These are phyloP conservation scores for Paracoccidioides brasiliensis DNA, from an alignment of 2,329 filamentous ascomycete species.

Conservation along the genomic window DNA sequence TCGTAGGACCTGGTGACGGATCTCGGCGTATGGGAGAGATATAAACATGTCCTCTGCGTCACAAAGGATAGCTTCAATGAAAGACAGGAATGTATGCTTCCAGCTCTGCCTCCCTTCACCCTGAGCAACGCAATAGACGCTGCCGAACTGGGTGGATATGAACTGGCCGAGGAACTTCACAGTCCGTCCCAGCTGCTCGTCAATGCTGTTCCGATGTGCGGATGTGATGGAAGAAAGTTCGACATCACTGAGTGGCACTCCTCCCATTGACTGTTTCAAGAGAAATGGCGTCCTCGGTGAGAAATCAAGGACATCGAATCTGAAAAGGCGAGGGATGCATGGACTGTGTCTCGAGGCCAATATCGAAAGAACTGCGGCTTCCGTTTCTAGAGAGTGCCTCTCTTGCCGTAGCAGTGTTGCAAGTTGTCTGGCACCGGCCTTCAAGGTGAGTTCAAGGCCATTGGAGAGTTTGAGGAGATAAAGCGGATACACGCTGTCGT, in stretches of 20 bases:
- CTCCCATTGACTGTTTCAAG: conserved; percentile 25
- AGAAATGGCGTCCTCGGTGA: conserved; percentile 23
- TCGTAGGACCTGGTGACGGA: conserved; percentile 37
- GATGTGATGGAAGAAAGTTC: conserved; percentile 16
- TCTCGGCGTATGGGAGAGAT: conserved; percentile 42
- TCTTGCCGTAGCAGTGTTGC: conserved; percentile 30
- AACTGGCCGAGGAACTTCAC: conserved; percentile 34
- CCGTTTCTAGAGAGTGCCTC: conserved; percentile 26
- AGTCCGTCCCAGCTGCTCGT: conserved; percentile 24
- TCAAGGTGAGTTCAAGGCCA: conserved; percentile 25
- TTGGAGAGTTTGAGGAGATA: conserved; percentile 27
- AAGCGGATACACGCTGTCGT: conserved; percentile 25
- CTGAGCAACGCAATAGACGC: conserved; percentile 34
- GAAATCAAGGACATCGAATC: conserved; percentile 22
- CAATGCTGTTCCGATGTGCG: conserved; percentile 21
- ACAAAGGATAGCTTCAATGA: conserved; percentile 41
- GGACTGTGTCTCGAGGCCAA: conserved; percentile 22
- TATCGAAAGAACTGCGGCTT: conserved; percentile 27
- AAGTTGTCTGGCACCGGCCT: conserved; percentile 22
- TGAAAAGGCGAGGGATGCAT: conserved; percentile 26
- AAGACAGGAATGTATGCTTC: conserved; percentile 39
- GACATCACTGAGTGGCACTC: conserved; percentile 22
- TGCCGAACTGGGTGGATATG: conserved; percentile 38
- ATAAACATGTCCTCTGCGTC: conserved; percentile 48
- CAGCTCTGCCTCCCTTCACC: conserved; percentile 38